A percentile compares a stretch with the other conserved stretches of the same genome.
These are phyloP conservation scores for Mycosarcoma mackinlayi DNA, from an alignment of 1,284 basidiomycete genomes.

Conservation along the genomic window DNA sequence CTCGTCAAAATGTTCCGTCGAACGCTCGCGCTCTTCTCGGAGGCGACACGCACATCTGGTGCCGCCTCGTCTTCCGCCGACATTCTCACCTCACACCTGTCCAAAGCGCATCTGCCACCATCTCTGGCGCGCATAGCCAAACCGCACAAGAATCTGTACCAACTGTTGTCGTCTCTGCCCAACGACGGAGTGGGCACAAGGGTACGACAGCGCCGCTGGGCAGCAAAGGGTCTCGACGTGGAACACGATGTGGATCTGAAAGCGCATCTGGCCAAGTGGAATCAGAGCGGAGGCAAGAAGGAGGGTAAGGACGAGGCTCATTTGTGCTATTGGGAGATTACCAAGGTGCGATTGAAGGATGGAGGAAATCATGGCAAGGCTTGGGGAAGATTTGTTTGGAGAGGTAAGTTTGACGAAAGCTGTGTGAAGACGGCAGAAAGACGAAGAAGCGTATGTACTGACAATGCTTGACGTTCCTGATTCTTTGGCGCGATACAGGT, in stretches of 20 bases:
- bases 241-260: conserved; percentile 19
- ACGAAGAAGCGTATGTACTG: too few species aligned
- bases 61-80: conserved; percentile 13
- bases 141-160: conserved; percentile 53
- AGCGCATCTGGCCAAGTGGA: conserved; percentile 15
- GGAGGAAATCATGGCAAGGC: conserved; percentile 56
- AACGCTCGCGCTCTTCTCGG: conserved; percentile 25
- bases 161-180: conserved; percentile 49
- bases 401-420: conserved; percentile 42
- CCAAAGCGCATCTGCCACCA: conserved; percentile 30
- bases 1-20: conserved; percentile 19
- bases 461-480: too few species aligned
- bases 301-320: conserved; percentile 19
- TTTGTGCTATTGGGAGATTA: conserved; percentile 55
- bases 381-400: conserved; percentile 54
- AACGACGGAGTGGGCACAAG: conserved; percentile 44
- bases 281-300: conserved; percentile 5
- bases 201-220: conserved; percentile 48
- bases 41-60: conserved; percentile 10
- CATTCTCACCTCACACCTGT: conserved; percentile 38
- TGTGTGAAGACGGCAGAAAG: not conserved
- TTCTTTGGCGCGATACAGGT: too few species aligned
- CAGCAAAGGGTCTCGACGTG: conserved; percentile 47
- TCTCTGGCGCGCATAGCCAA: conserved; percentile 14
- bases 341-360: conserved; percentile 50